Base-by-base conservation (phyloP, 225 moss, liverwort and hornwort genomes). In the Physcomitrium patens region DNA sequence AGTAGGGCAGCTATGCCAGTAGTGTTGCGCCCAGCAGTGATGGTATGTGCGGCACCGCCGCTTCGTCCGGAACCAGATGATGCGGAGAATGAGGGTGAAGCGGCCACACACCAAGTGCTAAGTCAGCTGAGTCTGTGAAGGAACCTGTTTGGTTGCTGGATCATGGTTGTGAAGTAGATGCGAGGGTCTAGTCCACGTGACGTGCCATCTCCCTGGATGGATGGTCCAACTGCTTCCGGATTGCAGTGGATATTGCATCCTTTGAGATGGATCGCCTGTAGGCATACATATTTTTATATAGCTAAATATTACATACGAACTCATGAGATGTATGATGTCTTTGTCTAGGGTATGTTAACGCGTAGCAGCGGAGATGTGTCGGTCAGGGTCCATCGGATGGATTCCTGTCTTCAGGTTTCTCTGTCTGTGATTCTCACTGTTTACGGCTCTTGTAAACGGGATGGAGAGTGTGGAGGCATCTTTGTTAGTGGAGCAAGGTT, bases 181-280 rank as follows among this genome's bases (percentile, higher is more conserved):
- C 83, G 84, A 86, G 90, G 87, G 83, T 86, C 83, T 77, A 87
- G 89, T 89, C 82, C 81, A 84, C 81, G 84, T 87, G 96, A 94
- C 96, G 94, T 96, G 91, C 96, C 96, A 96, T 96, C 96, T 96
- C 96, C 80, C 96, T 91, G 96, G 96, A 96, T 96, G 96, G 96
- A 85, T 85, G 85, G 63, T 88, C 88, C 88, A 85, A 73, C 84
- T 70, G 65, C 63, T 81, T 69, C 81, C 78, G 60, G 76, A 62
- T 70, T 77, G 78, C 82, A 80, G 82, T 88, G 88, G 88, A 88
- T 85, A 88, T 88, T 85, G 85, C 88, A 88, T 88, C 88, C 88
- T 88, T 88, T 80, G 88, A 88, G 88, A 88, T 88, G 88, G 88
- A 88, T 85, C 88, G 85, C 85, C 88, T 87, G 85, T 81, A 85